Conservation (phyloP, 805 yeast genomes). For the Candida vartiovaarae region DNA sequence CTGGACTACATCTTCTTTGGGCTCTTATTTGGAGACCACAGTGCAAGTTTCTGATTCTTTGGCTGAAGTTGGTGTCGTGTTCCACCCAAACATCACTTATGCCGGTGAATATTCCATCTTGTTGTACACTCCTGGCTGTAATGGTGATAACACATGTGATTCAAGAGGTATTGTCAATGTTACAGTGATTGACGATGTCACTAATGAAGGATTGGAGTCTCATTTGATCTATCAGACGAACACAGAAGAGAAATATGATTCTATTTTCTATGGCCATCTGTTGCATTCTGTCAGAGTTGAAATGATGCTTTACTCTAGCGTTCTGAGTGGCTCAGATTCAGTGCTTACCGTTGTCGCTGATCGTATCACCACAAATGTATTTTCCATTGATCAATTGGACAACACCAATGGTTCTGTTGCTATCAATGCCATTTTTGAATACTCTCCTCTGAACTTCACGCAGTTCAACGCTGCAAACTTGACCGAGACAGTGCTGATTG, state of each 20-base stretch:
- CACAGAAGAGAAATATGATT: conserved; percentile 71
- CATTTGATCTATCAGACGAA: conserved; percentile 71
- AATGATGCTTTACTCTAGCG: conserved; percentile 31
- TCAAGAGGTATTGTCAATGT: conserved; percentile 75
- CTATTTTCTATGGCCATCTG: conserved; percentile 63
- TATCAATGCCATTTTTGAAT: conserved; percentile 80
- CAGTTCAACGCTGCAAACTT: conserved; percentile 23
- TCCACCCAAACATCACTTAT: conserved; percentile 61
- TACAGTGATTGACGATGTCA: conserved; percentile 42
- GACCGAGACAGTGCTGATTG: conserved; percentile 26
- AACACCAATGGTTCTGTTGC: conserved; percentile 30
- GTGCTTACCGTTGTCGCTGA: conserved; percentile 63
- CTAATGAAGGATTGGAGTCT: conserved; percentile 32
- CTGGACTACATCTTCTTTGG: conserved; percentile 26
- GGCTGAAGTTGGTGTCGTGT: conserved; percentile 36
- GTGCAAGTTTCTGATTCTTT: conserved; percentile 27
- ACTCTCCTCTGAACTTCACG: conserved; percentile 61
- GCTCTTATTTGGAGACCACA: conserved; percentile 29
- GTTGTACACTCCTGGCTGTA: conserved; percentile 85
- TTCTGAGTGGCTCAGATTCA: conserved; percentile 13
- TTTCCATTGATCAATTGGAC: conserved; percentile 35
- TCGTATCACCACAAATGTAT: conserved; percentile 44
- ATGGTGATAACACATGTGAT: conserved; percentile 55
- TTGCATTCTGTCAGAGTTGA: conserved; percentile 40
- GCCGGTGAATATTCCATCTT: conserved; percentile 70